phyloP scores from a whole-genome alignment of 495 filamentous ascomycete genomes.

The Apiosordaria backusii region DNA sequence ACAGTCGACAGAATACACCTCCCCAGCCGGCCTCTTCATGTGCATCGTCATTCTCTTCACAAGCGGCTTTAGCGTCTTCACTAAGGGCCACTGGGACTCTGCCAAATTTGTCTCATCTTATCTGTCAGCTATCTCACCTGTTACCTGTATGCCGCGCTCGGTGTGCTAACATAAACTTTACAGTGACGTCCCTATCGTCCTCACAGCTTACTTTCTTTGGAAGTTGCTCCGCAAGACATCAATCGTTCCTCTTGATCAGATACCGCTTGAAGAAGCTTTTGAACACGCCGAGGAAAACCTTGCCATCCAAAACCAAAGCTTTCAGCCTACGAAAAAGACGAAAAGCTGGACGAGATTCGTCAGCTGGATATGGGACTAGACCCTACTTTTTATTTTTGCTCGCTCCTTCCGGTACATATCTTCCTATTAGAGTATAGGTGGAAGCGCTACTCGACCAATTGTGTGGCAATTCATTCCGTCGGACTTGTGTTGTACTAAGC shows the following conservation, averaged over 20 bases:
- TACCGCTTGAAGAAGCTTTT: slow-evolving; percentile 45
- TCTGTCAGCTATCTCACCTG: slow-evolving; percentile 34
- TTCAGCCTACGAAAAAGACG: slow-evolving; percentile 18
- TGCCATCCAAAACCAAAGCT: slow-evolving; percentile 31
- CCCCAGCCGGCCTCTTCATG: slow-evolving; percentile 40
- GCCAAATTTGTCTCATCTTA: slow-evolving; percentile 48
- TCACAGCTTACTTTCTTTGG: slow-evolving; percentile 50
- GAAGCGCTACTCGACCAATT: background rate
- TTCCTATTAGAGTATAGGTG: background rate
- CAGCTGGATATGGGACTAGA: slow-evolving; percentile 46
- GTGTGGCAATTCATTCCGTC: background rate
- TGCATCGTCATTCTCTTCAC: slow-evolving; percentile 48
- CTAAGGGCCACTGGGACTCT: slow-evolving; percentile 45
- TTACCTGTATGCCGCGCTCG: background rate
- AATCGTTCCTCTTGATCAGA: slow-evolving; percentile 48
- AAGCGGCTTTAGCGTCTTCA: slow-evolving; percentile 47
- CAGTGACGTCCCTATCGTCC: slow-evolving; percentile 55
- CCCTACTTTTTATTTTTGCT: background rate
- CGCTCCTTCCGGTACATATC: background rate
- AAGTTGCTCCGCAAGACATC: slow-evolving; percentile 54
- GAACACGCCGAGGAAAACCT: slow-evolving; percentile 32
- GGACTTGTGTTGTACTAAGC: too few relatives aligned
- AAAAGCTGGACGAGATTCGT: slow-evolving; percentile 27
- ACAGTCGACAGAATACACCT: slow-evolving; percentile 29
- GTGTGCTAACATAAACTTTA: slow-evolving; percentile 2